Evolutionary conservation across 805 yeast species (phyloP).

Genomic region (Scheffersomyces lignosus): DNA sequence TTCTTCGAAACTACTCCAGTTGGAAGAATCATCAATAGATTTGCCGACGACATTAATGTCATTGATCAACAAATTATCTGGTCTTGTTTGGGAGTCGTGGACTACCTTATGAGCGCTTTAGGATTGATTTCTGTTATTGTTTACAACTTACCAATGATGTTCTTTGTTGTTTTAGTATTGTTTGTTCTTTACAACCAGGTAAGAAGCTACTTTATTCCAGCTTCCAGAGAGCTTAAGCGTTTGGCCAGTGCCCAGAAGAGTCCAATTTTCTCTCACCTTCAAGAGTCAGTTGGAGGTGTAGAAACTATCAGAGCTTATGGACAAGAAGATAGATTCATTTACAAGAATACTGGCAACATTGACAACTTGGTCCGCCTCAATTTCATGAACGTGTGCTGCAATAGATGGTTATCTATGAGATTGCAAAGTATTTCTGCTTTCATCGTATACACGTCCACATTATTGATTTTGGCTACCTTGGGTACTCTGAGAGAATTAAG

Average conservation of each 20-base stretch:
- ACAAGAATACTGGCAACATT: constrained; percentile 23
- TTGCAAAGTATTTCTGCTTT: constrained; percentile 36
- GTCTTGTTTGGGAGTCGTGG: constrained; percentile 25
- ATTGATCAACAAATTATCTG: constrained; percentile 35
- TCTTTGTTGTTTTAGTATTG: constrained; percentile 24
- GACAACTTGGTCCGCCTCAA: constrained; percentile 22
- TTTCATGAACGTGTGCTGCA: constrained; percentile 20
- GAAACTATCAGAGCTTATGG: constrained; percentile 35
- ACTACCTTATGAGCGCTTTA: constrained; percentile 21
- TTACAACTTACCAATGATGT: constrained; percentile 33
- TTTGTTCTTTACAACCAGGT: constrained; percentile 30
- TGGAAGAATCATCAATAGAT: constrained; percentile 40
- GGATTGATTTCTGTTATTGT: constrained; percentile 31
- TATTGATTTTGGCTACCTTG: constrained; percentile 27
- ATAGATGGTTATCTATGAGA: constrained; percentile 40
- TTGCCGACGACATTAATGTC: constrained; percentile 35
- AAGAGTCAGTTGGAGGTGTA: constrained; percentile 37
- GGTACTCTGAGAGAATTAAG: constrained; percentile 21
- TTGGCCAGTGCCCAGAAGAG: constrained; percentile 29
- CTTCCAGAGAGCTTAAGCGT: constrained; percentile 36
- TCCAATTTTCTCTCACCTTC: constrained; percentile 36
- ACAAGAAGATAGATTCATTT: constrained; percentile 28
- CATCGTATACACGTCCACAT: constrained; percentile 28
- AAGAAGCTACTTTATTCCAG: constrained; percentile 32
- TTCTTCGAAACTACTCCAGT: constrained; percentile 44